Base-by-base conservation (phyloP, 805 yeast species). In the Saccharomyces cerevisiae region DNA sequence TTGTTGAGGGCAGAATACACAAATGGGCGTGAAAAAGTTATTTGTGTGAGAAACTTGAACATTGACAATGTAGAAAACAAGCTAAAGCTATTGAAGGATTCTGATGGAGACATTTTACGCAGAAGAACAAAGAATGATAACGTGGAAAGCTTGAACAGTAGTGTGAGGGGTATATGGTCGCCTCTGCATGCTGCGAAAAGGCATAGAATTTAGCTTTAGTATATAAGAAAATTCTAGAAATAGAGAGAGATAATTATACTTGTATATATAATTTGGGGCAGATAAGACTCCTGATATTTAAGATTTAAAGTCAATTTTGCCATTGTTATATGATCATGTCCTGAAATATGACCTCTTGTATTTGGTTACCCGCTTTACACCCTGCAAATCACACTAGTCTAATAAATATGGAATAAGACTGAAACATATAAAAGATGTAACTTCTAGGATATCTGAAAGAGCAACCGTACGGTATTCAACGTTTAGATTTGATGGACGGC, bases 81-180 rank as follows among this genome's bases (percentile, higher is more conserved):
- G 69, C 71, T 90, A 54, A 73, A 79, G 26, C 76, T 87, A 49
- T 72, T 87, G 63, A 74, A 80, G 57, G 86, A 84, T 67, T 75
- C 90, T 28, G 79, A 87, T 49, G 97, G 97, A 51, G 77, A 73
- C 31, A 73, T 74, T 54, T 67, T 85, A 52, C 70, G 74, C 60
- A 83, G 82, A 64, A 77, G 79, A 63, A 73, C 78, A 62, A 86
- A 86, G 70, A 82, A 76, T 61, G 83, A 87, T 66, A 85, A 89
- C 55, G 98, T 94, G 36, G 80, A 83, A 70, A 85, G 96, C 46
- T 72, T 79, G 57, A 94, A 92, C 68, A 80, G 79, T 53, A 83
- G 95, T 54, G 90, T 92, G 17, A 86, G 99, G 78, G 99, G 99
- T 65, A 79, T 94, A 50, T 94, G 99, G 99, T 90, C 97, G 48